Evolutionary conservation across 2,329 filamentous ascomycete species (phyloP), one percentile per base, ranked within the genome.

Genomic region (Venturia effusa): DNA sequence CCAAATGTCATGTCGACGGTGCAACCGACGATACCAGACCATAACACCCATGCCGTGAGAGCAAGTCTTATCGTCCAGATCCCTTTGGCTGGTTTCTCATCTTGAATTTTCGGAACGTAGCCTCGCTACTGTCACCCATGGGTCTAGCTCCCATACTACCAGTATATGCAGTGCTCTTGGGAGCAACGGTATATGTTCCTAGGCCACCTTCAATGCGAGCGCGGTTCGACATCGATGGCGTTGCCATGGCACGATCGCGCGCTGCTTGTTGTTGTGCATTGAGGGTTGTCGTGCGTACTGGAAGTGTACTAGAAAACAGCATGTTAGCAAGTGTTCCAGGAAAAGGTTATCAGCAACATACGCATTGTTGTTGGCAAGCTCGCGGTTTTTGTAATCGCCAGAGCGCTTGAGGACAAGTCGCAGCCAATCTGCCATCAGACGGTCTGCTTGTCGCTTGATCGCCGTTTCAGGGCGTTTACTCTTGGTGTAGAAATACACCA

Each of bases 401-500:
- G 90, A 96, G 69, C 92, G 87, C 78, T 95, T 93, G 63, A 99
- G 81, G 67, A 99, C 96, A 4, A 93, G 92, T 48, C 94, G 83
- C 68, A 92, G 96, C 94, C 94, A 99, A 73, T 97, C 93, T 64
- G 90, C 90, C 64, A 97, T 81, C n/a, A 97, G 81, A 60, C 89
- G 86, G 78, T 97, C 92, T 0, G 94, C 94, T 78, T 92, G 90
- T 68, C 93, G 87, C 80, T 97, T 97, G 80, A 99, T 97, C 66
- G 82, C 83, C 4, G 88, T 80, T 76, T 97, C 90, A 0, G 92
- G 89, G 68, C 90, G 88, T 79, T 92, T 95, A 80, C 90, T 96
- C 77, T 92, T 92, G 61, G 92, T 97, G 78, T 99, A 99, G 79
- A 97, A 99, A 67, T 96, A 84, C 62, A 97, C 88, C 59, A 99